Conservation (phyloP, 306 rosid genomes). For the Vigna radiata region DNA sequence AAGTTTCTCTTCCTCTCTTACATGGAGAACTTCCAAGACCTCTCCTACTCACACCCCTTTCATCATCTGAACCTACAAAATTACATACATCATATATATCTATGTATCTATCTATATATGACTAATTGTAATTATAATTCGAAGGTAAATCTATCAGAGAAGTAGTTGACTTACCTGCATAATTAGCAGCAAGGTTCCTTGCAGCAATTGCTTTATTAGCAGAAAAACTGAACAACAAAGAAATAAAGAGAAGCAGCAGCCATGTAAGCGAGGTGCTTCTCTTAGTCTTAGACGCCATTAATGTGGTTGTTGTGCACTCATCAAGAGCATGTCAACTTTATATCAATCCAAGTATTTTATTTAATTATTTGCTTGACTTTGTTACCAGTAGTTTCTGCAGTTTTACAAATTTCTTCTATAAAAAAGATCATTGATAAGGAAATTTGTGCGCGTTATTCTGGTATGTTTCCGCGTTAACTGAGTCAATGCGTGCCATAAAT, state of each 20-base stretch:
- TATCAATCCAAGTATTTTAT: not conserved
- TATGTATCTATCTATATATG: too few species aligned
- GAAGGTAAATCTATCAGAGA: too few species aligned
- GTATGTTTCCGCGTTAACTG: not conserved
- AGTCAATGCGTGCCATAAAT: not conserved
- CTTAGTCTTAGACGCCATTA: conserved; percentile 32
- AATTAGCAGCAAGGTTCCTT: conserved; percentile 8
- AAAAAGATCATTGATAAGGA: not conserved
- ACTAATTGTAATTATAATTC: too few species aligned
- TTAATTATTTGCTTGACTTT: not conserved
- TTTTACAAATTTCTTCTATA: not conserved
- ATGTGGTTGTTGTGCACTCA: not conserved
- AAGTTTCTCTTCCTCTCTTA: not conserved
- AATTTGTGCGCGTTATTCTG: too few species aligned
- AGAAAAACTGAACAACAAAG: conserved; percentile 12
- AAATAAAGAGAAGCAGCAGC: conserved; percentile 33
- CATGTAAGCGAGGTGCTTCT: conserved; percentile 5
- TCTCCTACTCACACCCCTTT: not conserved
- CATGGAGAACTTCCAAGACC: not conserved
- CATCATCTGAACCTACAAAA: not conserved
- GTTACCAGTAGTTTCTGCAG: too few species aligned
- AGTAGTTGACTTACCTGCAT: conserved; percentile 17
- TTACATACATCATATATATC: too few species aligned
- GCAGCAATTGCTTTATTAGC: conserved; percentile 14
- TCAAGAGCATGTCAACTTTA: not conserved